These are phyloP conservation scores for Papiliotrema flavescens DNA, from an alignment of 1,284 basidiomycete species.

Conservation along the genomic window DNA sequence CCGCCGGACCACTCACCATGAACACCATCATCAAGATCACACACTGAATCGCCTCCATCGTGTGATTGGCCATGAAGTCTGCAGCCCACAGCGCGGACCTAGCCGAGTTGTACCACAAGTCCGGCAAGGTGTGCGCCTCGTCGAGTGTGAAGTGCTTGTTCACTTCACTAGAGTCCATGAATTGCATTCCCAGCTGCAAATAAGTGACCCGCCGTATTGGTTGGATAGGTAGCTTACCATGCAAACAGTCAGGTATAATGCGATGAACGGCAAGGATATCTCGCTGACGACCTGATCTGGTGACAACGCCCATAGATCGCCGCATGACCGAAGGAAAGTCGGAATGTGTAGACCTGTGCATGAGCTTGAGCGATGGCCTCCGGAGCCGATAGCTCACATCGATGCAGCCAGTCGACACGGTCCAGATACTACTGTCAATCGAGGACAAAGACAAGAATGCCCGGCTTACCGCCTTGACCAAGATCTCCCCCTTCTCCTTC, in stretches of 20 bases:
- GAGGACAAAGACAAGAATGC: background rate
- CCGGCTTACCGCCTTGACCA: slow-evolving; percentile 41
- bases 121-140: slow-evolving; percentile 39
- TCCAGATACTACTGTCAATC: slow-evolving; percentile 33
- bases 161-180: slow-evolving; percentile 45
- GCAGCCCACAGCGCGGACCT: slow-evolving; percentile 45
- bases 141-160: slow-evolving; percentile 40
- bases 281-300: slow-evolving; percentile 39
- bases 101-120: slow-evolving; percentile 44
- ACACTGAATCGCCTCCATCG: slow-evolving; percentile 45
- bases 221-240: slow-evolving; percentile 26
- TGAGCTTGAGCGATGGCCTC: background rate
- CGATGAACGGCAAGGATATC: slow-evolving; percentile 46
- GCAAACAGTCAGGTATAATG: slow-evolving; percentile 45
- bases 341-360: slow-evolving; percentile 43
- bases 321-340: slow-evolving; percentile 46
- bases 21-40: slow-evolving; percentile 46
- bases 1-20: slow-evolving; percentile 28
- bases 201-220: background rate
- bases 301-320: slow-evolving; percentile 47
- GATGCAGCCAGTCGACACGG: slow-evolving; percentile 50
- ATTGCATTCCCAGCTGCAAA: slow-evolving; percentile 46
- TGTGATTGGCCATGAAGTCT: slow-evolving; percentile 48
- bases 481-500: slow-evolving; percentile 41
- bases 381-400: slow-evolving; percentile 30